Conservation (phyloP, 2,329 filamentous ascomycete genomes). For the Cytospora piceae region DNA sequence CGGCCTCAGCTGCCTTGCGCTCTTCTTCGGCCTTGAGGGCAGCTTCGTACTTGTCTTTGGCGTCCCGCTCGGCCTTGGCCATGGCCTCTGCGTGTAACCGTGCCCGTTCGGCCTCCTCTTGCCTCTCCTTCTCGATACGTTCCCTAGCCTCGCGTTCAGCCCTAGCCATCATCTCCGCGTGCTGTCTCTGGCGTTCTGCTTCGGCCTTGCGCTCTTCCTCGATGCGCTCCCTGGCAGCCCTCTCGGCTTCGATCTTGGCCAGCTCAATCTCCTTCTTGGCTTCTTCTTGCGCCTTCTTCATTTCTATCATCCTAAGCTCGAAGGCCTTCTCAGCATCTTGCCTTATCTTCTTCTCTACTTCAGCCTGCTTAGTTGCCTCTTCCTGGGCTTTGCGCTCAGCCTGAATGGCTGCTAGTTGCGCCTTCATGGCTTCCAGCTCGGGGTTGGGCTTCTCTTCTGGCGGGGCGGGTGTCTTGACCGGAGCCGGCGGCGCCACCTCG, state of each 20-base stretch:
- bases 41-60: slow-evolving; percentile 45
- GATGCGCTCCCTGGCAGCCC: slow-evolving; percentile 45
- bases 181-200: slow-evolving; percentile 39
- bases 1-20: slow-evolving; percentile 43
- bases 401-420: slow-evolving; percentile 59
- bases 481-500: slow-evolving; percentile 43
- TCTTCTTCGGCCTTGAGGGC: slow-evolving; percentile 43
- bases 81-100: slow-evolving; percentile 51
- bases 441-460: slow-evolving; percentile 47
- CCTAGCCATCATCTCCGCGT: slow-evolving; percentile 41
- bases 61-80: slow-evolving; percentile 49
- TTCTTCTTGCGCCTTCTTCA: slow-evolving; percentile 48
- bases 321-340: slow-evolving; percentile 52
- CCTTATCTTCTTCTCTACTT: slow-evolving; percentile 50
- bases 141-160: slow-evolving; percentile 42
- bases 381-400: slow-evolving; percentile 50
- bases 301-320: slow-evolving; percentile 40
- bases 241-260: slow-evolving; percentile 51
- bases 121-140: slow-evolving; percentile 40
- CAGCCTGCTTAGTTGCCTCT: slow-evolving; percentile 48
- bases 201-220: slow-evolving; percentile 45
- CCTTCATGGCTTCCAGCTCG: slow-evolving; percentile 64
- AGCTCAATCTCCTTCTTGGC: slow-evolving; percentile 52
- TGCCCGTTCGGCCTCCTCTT: slow-evolving; percentile 47
- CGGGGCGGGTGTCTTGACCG: slow-evolving; percentile 46